These are phyloP conservation scores for Fusarium buxicola DNA, from an alignment of 2,329 filamentous ascomycete species.

Conservation along the genomic window DNA sequence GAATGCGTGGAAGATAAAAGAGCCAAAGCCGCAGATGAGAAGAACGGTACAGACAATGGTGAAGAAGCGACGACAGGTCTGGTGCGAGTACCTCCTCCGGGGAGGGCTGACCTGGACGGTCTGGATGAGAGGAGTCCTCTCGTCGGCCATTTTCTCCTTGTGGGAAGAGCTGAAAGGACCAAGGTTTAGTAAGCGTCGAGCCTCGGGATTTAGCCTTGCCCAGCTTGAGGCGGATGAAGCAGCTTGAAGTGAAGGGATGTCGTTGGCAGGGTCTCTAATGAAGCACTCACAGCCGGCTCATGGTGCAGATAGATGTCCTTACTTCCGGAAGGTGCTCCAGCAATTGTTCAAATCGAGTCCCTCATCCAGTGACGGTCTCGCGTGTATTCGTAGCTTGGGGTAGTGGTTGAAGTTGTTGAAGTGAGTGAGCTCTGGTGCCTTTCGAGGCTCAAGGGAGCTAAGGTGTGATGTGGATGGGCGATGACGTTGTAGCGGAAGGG, in stretches of 20 bases:
- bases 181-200: slow-evolving; percentile 11
- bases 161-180: slow-evolving; percentile 19
- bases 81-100: slow-evolving; percentile 68
- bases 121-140: slow-evolving; percentile 75
- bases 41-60: slow-evolving; percentile 69
- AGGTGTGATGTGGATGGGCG: slow-evolving; percentile 40
- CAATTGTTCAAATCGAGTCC: slow-evolving; percentile 1
- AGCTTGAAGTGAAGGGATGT: slow-evolving; percentile 28
- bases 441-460: slow-evolving; percentile 13
- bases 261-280: slow-evolving; percentile 1
- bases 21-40: slow-evolving; percentile 62
- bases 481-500: slow-evolving; percentile 40
- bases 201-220: slow-evolving; percentile 8
- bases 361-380: slow-evolving; percentile 12
- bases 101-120: slow-evolving; percentile 67
- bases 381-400: background rate
- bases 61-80: slow-evolving; percentile 73
- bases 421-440: slow-evolving; percentile 9
- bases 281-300: slow-evolving; percentile 42
- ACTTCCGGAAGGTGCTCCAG: slow-evolving; percentile 20
- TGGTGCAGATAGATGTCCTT: slow-evolving; percentile 23
- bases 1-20: slow-evolving; percentile 62
- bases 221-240: slow-evolving; percentile 8
- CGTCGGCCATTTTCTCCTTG: slow-evolving; percentile 55
- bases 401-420: slow-evolving; percentile 15